phyloP scores from a whole-genome alignment of 78 protist genomes.

The Dictyostelium brefeldianum region DNA sequence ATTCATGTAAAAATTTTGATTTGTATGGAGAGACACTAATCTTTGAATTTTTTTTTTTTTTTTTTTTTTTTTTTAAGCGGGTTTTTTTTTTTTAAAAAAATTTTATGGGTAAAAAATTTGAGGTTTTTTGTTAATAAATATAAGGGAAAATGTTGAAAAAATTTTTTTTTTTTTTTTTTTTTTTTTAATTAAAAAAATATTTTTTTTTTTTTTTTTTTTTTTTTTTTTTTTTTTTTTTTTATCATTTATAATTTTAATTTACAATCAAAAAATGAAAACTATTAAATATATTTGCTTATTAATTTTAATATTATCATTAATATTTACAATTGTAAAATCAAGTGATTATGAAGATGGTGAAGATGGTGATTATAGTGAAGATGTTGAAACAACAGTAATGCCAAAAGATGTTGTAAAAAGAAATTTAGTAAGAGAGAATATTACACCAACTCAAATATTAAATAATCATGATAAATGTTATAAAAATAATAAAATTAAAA shows the following conservation, averaged over 20 bases:
- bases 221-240: background rate
- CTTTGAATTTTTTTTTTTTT: background rate
- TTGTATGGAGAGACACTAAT: too few relatives aligned
- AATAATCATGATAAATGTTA: background rate
- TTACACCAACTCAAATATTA: conserved; percentile 7
- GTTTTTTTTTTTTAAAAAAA: too few relatives aligned
- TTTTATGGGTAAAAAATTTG: too few relatives aligned
- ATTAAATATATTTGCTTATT: background rate
- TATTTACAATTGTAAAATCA: background rate
- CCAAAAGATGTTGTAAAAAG: conserved; percentile 32
- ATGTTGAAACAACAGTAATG: too few relatives aligned
- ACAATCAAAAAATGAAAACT: background rate
- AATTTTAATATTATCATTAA: background rate
- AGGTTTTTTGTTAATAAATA: too few relatives aligned
- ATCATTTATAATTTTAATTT: background rate
- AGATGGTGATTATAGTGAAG: background rate
- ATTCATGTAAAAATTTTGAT: too few relatives aligned
- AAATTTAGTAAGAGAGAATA: conserved; percentile 51
- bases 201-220: conserved; percentile 4
- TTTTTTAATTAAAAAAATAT: background rate
- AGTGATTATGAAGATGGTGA: background rate
- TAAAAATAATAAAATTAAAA: background rate
- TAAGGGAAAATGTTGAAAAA: background rate
- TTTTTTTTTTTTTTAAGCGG: too few relatives aligned
- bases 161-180: background rate